These are phyloP conservation scores for Arachis stenosperma DNA, from an alignment of 306 rosid genomes.

Conservation along the genomic window DNA sequence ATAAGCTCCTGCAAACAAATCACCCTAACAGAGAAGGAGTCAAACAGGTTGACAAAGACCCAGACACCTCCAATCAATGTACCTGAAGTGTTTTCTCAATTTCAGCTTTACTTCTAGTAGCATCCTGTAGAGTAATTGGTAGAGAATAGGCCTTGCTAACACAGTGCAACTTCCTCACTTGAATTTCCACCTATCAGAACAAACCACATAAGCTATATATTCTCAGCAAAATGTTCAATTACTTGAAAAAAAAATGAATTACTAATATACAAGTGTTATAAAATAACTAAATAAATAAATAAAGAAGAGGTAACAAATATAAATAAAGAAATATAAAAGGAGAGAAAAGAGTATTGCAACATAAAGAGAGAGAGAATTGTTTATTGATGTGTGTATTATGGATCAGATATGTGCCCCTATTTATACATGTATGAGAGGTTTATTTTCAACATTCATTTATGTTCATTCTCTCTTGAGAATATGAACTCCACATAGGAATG, in stretches of 20 bases:
- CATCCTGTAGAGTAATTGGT: conserved; percentile 84
- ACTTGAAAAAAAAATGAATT: background rate
- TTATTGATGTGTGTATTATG: no score
- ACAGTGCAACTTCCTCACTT: conserved; percentile 74
- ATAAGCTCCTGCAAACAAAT: conserved; percentile 19
- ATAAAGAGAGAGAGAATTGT: no score
- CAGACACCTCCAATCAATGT: background rate
- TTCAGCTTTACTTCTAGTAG: conserved; percentile 81
- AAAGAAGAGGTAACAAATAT: no score
- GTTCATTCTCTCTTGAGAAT: no score
- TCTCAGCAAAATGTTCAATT: background rate
- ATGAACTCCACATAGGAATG: no score
- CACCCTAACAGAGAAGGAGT: background rate
- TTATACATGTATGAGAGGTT: no score
- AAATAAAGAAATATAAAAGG: no score
- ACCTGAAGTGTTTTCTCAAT: conserved; percentile 79
- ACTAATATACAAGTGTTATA: no score
- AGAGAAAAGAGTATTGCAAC: no score
- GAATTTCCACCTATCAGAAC: conserved; percentile 77
- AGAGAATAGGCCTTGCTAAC: conserved; percentile 68
- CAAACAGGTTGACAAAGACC: background rate
- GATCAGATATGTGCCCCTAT: no score
- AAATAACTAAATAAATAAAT: no score
- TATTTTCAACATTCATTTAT: no score
- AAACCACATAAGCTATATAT: background rate